A percentile compares a stretch with the other conserved stretches of the same genome.
phyloP scores from a whole-genome alignment of 768 basidiomycete species.

The Boletales sp. region DNA sequence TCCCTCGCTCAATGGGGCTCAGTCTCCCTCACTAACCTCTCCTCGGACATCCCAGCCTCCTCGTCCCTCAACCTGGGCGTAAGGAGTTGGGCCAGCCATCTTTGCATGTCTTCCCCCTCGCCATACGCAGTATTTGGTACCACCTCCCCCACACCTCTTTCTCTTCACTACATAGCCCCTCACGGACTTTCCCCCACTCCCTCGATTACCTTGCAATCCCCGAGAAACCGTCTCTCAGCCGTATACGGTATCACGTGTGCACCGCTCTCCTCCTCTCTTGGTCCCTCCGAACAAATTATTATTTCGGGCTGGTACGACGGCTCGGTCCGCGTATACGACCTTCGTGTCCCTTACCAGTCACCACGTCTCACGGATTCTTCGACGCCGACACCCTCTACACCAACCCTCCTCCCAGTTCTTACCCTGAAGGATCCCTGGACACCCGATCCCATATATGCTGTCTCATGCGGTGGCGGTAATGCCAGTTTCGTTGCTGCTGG shows the following conservation, averaged over 20 bases:
- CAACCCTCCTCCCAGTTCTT: constrained; percentile 53
- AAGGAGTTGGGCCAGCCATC: constrained; percentile 62
- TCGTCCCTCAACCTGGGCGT: constrained; percentile 41
- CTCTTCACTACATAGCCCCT: constrained; percentile 50
- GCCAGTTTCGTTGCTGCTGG: constrained; percentile 70
- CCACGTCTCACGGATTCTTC: neutral
- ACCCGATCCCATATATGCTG: constrained; percentile 68
- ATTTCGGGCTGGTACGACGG: constrained; percentile 86
- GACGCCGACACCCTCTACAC: constrained; percentile 20
- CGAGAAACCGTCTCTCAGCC: constrained; percentile 41
- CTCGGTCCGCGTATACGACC: constrained; percentile 67
- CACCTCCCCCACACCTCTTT: constrained; percentile 52
- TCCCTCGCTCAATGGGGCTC: constrained; percentile 57
- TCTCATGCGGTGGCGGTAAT: constrained; percentile 71
- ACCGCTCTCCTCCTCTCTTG: constrained; percentile 63
- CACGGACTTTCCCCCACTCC: constrained; percentile 46
- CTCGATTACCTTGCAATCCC: constrained; percentile 44
- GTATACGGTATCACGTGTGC: constrained; percentile 70
- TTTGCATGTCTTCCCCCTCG: constrained; percentile 47
- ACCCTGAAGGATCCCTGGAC: constrained; percentile 65
- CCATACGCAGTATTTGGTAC: constrained; percentile 70
- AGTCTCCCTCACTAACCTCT: constrained; percentile 37
- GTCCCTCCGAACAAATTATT: constrained; percentile 65
- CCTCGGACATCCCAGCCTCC: constrained; percentile 14
- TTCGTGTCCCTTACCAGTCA: constrained; percentile 45